phyloP scores from a whole-genome alignment of 208 protist genomes.

The Phytomonas sp. region DNA sequence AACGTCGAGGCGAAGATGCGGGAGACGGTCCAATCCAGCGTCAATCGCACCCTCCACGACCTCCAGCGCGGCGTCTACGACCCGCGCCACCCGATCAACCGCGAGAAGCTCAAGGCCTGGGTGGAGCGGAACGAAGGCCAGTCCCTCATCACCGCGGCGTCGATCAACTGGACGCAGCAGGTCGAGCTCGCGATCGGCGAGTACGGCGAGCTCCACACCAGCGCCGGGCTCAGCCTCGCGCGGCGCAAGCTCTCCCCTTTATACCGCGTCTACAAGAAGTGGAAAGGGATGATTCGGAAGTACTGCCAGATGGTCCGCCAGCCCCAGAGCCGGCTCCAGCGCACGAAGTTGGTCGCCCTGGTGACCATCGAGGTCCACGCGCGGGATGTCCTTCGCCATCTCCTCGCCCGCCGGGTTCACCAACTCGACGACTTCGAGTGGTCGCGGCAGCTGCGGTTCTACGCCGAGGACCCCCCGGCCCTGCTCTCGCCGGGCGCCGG shows the following conservation, averaged over 20 bases:
- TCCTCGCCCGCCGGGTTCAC: constrained; percentile 81
- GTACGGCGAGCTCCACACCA: constrained; percentile 73
- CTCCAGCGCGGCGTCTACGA: constrained; percentile 82
- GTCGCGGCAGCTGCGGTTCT: constrained; percentile 95
- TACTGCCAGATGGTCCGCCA: constrained; percentile 93
- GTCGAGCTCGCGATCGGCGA: constrained; percentile 87
- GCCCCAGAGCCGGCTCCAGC: constrained; percentile 86
- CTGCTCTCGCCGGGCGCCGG: constrained; percentile 17
- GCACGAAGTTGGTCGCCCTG: constrained; percentile 93
- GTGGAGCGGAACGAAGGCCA: constrained; percentile 90
- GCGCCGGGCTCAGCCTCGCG: constrained; percentile 61
- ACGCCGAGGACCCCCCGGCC: constrained; percentile 23
- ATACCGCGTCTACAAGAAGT: constrained; percentile 91
- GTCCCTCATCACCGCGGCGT: constrained; percentile 91
- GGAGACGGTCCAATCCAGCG: constrained; percentile 74
- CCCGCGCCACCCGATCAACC: constrained; percentile 51
- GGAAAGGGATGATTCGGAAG: constrained; percentile 91
- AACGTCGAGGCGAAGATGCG: constrained; percentile 91
- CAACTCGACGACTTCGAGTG: constrained; percentile 94
- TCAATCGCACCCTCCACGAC: constrained; percentile 74
- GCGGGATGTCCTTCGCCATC: constrained; percentile 94
- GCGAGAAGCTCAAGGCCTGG: constrained; percentile 84
- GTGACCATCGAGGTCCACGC: constrained; percentile 99
- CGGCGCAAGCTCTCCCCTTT: constrained; percentile 89
- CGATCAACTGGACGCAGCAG: constrained; percentile 95